Evolutionary conservation across 768 basidiomycete species (phyloP), one percentile per base, ranked within the genome.

Genomic region (Tulasnella calospora): DNA sequence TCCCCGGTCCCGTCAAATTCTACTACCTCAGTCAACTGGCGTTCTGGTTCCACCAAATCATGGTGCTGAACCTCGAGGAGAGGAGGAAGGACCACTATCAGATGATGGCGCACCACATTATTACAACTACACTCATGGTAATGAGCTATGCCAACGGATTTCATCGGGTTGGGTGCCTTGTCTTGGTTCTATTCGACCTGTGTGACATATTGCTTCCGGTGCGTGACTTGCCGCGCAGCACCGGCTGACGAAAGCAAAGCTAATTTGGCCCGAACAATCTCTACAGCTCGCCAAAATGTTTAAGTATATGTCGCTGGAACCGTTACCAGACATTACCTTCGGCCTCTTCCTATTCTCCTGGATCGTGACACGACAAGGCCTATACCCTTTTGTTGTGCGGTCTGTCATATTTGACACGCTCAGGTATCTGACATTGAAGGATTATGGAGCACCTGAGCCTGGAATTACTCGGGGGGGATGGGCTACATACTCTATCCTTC

Each of bases 91-190:
- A 99, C 84, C 95, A 98, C 84, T 86, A 87, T 81, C 97, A 98
- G 85, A 98, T 98, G 97, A 93, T 98, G 89, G 86, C 91, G 35
- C 98, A 99, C 86, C 98, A 99, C 83, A 83, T 97, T 81, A 92
- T 99, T 81, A 97, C 96, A 17, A 88, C 96, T 79, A 82, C 87
- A 72, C 89, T 99, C 80, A 90, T 98, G 85, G 84, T 87, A 44
- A 82, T 86, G 55, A 95, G 94, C 84, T 99, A 98, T 85, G 88
- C 88, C 79, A 89, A 88, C 83, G 92, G 96, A 84, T 92, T 91
- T 83, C 97, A 94, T 12, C 92, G 96, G 69, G 89, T 96, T 67
- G 98, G 98, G 21, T 94, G 92, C 81, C 86, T 95, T 70, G 90
- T 98, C 79, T 92, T 98, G 89, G 88, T 94, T 73, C 85, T 98